These are phyloP conservation scores for Brassica hybrid DNA, from an alignment of 441 rosid genomes.

Conservation along the genomic window DNA sequence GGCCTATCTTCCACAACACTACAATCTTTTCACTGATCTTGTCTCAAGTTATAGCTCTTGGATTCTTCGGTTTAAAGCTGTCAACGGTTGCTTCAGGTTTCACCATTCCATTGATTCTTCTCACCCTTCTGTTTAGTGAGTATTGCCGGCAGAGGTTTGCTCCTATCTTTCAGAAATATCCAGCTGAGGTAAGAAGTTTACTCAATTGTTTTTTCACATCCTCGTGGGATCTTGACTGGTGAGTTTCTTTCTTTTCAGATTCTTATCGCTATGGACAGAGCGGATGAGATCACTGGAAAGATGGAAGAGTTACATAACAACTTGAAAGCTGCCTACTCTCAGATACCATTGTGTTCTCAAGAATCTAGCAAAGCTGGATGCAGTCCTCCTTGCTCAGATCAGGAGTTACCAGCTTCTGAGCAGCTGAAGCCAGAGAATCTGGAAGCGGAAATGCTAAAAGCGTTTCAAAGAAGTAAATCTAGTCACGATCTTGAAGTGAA, in stretches of 20 bases:
- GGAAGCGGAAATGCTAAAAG: constrained; percentile 42
- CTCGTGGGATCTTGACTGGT: constrained; percentile 28
- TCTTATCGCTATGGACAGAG: constrained; percentile 83
- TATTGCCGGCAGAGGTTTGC: constrained; percentile 82
- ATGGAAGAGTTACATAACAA: constrained; percentile 57
- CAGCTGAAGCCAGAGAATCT: constrained; percentile 46
- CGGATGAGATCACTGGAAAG: constrained; percentile 65
- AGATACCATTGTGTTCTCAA: constrained; percentile 48
- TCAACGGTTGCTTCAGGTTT: constrained; percentile 81
- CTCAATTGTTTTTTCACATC: not conserved
- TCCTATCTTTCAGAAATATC: constrained; percentile 66
- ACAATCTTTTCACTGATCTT: constrained; percentile 85
- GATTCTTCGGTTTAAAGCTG: constrained; percentile 78
- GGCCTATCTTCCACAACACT: constrained; percentile 91
- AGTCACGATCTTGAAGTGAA: constrained; percentile 40
- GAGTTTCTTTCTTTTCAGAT: constrained; percentile 49
- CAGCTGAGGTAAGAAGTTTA: constrained; percentile 62
- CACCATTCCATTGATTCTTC: no score
- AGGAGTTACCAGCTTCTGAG: constrained; percentile 39
- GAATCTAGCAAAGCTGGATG: constrained; percentile 37
- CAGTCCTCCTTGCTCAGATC: constrained; percentile 19
- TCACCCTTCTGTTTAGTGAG: constrained; percentile 81
- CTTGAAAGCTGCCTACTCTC: constrained; percentile 71
- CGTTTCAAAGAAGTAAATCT: constrained; percentile 35
- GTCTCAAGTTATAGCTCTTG: constrained; percentile 83